Evolutionary conservation across 305 asterid species (phyloP), one percentile per base, ranked within the genome.

Genomic region (Coffea humblotiana): DNA sequence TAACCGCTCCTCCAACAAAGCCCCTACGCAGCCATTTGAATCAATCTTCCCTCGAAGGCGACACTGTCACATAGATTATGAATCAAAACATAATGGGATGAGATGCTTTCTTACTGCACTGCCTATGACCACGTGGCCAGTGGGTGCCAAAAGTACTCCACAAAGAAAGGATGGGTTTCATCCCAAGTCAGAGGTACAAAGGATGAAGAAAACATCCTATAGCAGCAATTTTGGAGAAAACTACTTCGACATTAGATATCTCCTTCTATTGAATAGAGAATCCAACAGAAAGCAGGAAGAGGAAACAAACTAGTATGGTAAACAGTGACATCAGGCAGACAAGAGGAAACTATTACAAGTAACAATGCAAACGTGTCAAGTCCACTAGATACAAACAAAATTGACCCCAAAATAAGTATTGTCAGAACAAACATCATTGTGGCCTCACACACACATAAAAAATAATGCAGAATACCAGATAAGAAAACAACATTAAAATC

Each of bases 1-100:
- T 60, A 95, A 86, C 25, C 97, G 90, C 83, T 95, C 99, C 88
- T 95, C 99, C 74, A 95, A 85, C 79, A 87, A 88, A 83, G 94
- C 94, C 79, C 93, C 82, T 64, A 88, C 94, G 7, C 91, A 90
- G 43, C 99, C 99, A 78, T 90, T 90, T 82, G 99, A 94, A 88
- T 95, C 99, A 63, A 95, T 79, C 86, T 94, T 95, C 82, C 99
- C 99, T 83, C 99, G 89, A 78, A 95, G 89, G 37, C 99, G 98
- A 81, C 96, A 90, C 99, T 95, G 92, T 51, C 81, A 84, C 21
- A 77, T 45, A 72, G 10, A 75, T 37, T 51, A 77, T 72, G 73
- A 63, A 68, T 52, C 67, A 71, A 56, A 73, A 66, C 16, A 23
- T 32, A 32, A 32, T 32, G 32, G 45, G 40, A 45, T 8, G 40